Evolutionary conservation across 2,329 filamentous ascomycete genomes (phyloP), one percentile per base, ranked within the genome.

Genomic region (Talaromyces islandicus): DNA sequence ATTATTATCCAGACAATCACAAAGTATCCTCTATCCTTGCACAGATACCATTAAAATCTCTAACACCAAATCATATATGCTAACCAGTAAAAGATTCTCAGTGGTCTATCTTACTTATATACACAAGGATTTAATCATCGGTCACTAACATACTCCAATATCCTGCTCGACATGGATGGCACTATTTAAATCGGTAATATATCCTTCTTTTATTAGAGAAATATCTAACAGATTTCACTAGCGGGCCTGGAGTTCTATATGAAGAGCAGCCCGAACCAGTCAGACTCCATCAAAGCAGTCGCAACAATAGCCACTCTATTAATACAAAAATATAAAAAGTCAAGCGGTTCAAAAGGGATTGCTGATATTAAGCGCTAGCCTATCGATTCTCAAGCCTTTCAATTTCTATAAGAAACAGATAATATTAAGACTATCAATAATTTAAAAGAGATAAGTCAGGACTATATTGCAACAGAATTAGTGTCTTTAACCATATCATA

Each of bases 391-490:
- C 19, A 50, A 50, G 12, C 19, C 12, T 50, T 50, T 50, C 19
- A 50, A 14, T 50, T 50, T 12, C 46, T 50, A 50, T 12, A 50
- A 25, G 24, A 25, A 25, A 50, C 19, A 12, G 46, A 50, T 50
- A 50, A 21, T 25, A 12, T 25, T 50, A 12, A 25, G 7, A 24
- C 46, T 25, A 25, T 50, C 11, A 19, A 50, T 25, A 12, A 25
- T 24, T 50, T 50, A 50, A 50, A 50, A 25, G 19, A 50, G 32
- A 25, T 56, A 56, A 10, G 19, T 41, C 14, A n/a, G 32, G 17
- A 32, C 41, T 56, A 14, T 56, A 32, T 56, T 17, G 12, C 19
- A 41, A 54, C 60, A 41, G 25, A 27, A 67, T 64, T 57, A 67
- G n/a, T 54, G 21, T 46, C 58, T 66, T 12, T 61, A 50, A 50